Base-by-base conservation (phyloP, 495 filamentous ascomycete genomes). In the Oleoguttula mirabilis region DNA sequence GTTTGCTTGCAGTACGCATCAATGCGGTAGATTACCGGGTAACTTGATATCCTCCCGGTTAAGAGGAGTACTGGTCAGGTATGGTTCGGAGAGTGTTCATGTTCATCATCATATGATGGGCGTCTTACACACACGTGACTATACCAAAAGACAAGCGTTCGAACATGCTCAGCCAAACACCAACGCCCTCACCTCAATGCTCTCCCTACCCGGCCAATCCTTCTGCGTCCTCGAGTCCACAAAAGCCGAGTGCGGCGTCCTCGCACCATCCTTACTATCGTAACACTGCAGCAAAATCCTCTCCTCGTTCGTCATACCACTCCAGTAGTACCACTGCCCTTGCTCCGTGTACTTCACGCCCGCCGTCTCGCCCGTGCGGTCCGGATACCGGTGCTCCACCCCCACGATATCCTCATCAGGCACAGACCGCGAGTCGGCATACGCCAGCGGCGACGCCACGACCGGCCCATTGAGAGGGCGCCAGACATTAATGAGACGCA, bases 401-500 rank as follows among this genome's bases (percentile, higher is more conserved):
- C 70, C 63, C 0, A 87, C 70, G 0, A 93, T 57, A 55, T 88
- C 84, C 3, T 65, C 65, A 39, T 80, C 70, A 0, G 59, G 51
- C 0, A 87, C 67, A 0, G 72, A 70, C 0, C 67, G 44, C 22
- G 73, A 75, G 22, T 75, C 73, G 0, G 82, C 84, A 49, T 85
- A 79, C 0, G 71, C 85, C 1, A 93, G 63, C 19, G 86, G 86
- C 32, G 61, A 68, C 0, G 73, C 65, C 49, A 79, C 73, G 0
- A 94, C 75, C 0, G 82, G 75, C n/a, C 69, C 69, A 52, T 80
- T 83, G 10, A 93, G 60, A 0, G 85, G 79, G 0, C 84, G 69
- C 86, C 86, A 94, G 10, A 94, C 80, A 55, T 93, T 94, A 50
- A 94, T 70, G 49, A 94, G 84, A 33, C 84, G 73, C 63, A 80